Conservation (phyloP, 768 basidiomycete species). For the Cystofilobasidium bisporidii region DNA sequence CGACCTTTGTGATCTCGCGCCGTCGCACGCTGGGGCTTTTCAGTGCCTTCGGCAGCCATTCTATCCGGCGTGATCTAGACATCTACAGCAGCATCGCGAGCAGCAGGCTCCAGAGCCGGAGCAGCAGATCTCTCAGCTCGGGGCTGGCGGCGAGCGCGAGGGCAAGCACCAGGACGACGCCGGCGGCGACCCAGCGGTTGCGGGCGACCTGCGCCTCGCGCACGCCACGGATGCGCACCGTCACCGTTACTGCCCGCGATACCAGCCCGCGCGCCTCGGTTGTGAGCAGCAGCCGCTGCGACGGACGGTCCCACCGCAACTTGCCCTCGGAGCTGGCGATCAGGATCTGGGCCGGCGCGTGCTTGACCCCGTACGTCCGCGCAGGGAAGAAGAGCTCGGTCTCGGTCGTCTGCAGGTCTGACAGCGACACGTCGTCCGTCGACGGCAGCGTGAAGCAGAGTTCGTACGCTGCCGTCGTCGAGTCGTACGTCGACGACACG, state of each 20-base stretch:
- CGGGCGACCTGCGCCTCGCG: neutral
- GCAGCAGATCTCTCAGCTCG: neutral
- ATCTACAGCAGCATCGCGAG: neutral
- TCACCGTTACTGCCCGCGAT: neutral
- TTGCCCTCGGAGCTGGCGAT: constrained; percentile 18
- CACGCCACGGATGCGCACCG: constrained; percentile 1
- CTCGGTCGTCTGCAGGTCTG: constrained; percentile 46
- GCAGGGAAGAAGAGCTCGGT: constrained; percentile 79
- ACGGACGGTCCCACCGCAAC: neutral
- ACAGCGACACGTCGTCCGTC: constrained; percentile 38
- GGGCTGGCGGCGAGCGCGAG: neutral
- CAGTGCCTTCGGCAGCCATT: too few species aligned
- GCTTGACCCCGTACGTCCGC: constrained; percentile 41
- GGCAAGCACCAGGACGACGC: neutral
- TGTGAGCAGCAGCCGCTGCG: neutral
- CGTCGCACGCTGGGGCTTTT: too few species aligned
- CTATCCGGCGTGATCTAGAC: too few species aligned
- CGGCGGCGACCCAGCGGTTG: neutral
- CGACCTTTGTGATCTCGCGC: too few species aligned
- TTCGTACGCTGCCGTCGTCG: constrained; percentile 26
- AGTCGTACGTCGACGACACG: constrained; percentile 55
- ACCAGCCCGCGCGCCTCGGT: neutral
- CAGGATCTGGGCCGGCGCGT: constrained; percentile 7
- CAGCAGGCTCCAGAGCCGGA: neutral
- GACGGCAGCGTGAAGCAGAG: constrained; percentile 41